Base-by-base conservation (phyloP, 2,329 filamentous ascomycete species). In the Conoideocrella luteorostrata region DNA sequence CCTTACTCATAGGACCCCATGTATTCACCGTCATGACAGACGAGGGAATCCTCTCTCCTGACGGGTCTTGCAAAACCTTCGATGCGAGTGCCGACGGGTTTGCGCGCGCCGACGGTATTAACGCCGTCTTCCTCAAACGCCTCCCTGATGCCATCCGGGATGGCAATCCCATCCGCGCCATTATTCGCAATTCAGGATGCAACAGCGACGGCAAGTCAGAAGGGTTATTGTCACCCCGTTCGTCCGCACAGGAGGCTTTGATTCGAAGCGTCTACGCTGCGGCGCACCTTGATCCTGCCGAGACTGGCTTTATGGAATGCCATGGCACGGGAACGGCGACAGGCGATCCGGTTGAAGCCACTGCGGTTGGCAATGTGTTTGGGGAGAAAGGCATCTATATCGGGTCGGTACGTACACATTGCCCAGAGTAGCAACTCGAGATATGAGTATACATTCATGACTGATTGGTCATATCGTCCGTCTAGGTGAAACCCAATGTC, bases 51-150 rank as follows among this genome's bases (percentile, higher is more conserved):
- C 51, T 72, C 4, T 64, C 62, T 3, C 52, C 57, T 1, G 52
- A 57, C 1, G 64, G 60, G 22, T 47, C 59, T 22, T 55, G 56
- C 35, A 55, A 60, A 39, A 58, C 59, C 2, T 74, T 70, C 46
- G 70, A 72, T 33, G 56, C 62, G 3, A 53, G 59, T 7, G 75
- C 71, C 0, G 61, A 74, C 42, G 75, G 75, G 0, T 78, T 75
- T 44, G 71, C 61, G 0, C 63, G 72, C 5, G 74, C 69, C 2
- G 75, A 79, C 47, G 75, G 68, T 5, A 52, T 70, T 12, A 66
- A 55, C 3, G 58, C 63, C 6, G 44, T 78, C 5, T 57, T 69
- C 5, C 46, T 79, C 1, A 78, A 78, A 55, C 59, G 53, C 1
- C 53, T 78, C 0, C 56, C 61, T 3, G 63, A 69, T 34, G 75